Percentiles rank a stretch among this genome's conserved stretches.
These are phyloP conservation scores for Diaporthe eres DNA, from an alignment of 2,329 filamentous ascomycete genomes.

Conservation along the genomic window DNA sequence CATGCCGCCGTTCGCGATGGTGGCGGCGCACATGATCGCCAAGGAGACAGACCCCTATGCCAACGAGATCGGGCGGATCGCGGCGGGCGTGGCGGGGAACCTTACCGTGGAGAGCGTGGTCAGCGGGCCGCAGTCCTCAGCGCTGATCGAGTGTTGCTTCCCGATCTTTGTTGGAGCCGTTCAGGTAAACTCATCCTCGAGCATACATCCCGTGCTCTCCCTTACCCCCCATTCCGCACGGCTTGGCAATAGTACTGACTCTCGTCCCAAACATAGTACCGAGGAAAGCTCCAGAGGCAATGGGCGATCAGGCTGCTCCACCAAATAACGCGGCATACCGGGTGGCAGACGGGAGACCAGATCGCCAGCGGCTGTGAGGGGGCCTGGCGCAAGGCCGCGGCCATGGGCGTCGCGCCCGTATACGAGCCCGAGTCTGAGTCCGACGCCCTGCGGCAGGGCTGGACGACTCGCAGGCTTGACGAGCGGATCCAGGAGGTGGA, in stretches of 20 bases:
- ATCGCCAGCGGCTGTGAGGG: conserved; percentile 89
- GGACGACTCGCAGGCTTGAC: conserved; percentile 67
- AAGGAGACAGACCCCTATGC: conserved; percentile 79
- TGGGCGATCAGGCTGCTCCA: conserved; percentile 83
- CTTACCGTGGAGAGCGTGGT: conserved; percentile 69
- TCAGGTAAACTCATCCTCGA: conserved; percentile 61
- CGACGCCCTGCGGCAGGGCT: conserved; percentile 46
- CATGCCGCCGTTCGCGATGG: conserved; percentile 93
- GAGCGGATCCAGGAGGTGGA: conserved; percentile 63
- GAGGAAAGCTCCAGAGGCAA: conserved; percentile 77
- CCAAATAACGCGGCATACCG: conserved; percentile 84
- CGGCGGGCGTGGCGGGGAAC: conserved; percentile 77
- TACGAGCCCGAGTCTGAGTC: conserved; percentile 67
- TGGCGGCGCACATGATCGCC: conserved; percentile 85
- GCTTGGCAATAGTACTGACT: background rate
- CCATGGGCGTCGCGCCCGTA: conserved; percentile 81
- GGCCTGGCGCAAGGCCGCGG: conserved; percentile 82
- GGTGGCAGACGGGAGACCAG: conserved; percentile 86
- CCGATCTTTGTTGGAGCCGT: conserved; percentile 90
- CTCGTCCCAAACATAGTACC: conserved; percentile 67
- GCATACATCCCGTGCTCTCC: background rate
- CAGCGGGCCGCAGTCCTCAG: conserved; percentile 83
- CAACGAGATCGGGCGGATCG: conserved; percentile 83
- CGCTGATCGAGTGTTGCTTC: conserved; percentile 86
- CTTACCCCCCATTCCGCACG: background rate